Base-by-base conservation (phyloP, 2,329 filamentous ascomycete species). In the Fusarium sarcochroum region DNA sequence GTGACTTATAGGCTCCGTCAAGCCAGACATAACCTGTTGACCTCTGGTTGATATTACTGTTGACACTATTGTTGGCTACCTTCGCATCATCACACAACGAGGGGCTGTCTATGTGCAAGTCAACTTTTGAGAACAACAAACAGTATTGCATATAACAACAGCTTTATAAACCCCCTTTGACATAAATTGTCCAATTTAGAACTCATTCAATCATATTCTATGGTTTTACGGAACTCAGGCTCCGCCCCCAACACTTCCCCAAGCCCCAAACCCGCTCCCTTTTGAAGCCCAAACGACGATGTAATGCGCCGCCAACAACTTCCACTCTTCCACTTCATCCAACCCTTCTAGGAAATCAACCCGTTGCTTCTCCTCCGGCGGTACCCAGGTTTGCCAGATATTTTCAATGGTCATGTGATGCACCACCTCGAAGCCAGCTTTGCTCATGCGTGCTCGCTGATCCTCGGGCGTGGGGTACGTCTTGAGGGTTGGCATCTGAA, bases 241-340 rank as follows among this genome's bases (percentile, higher is more conserved):
- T n/a, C 51, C 61, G 8, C 57, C 64, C 13, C 40, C 47, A 1
- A 63, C 51, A 4, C 49, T 64, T 7, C 50, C 45, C 76, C 74
- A 76, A 1, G 48, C 42, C 21, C 64, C 66, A 40, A 72, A 68
- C 1, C 65, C 73, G 5, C 27, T 55, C 3, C 74, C 76, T 34
- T 87, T 90, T 88, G 92, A 97, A 2, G 90, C 96, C 95, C 95
- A 98, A 6, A 89, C 90, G 42, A 99, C 86, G 68, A 94, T 90
- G 75, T 99, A 99, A 83, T 99, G 96, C 68, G 87, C 88, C 1
- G 94, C 93, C 72, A 99, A 80, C 71, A 99, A 80, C 74, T 91
- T 86, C 91, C 96, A 97, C 81, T 99, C 96, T 80, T 99, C 96
- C 23, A 98, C 86, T 80, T 99, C 96, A 80, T 99, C 96, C 66